Percentiles rank a stretch among this genome's conserved stretches.
Conservation (phyloP, 768 basidiomycete genomes). For the Phanerochaete carnosa region DNA sequence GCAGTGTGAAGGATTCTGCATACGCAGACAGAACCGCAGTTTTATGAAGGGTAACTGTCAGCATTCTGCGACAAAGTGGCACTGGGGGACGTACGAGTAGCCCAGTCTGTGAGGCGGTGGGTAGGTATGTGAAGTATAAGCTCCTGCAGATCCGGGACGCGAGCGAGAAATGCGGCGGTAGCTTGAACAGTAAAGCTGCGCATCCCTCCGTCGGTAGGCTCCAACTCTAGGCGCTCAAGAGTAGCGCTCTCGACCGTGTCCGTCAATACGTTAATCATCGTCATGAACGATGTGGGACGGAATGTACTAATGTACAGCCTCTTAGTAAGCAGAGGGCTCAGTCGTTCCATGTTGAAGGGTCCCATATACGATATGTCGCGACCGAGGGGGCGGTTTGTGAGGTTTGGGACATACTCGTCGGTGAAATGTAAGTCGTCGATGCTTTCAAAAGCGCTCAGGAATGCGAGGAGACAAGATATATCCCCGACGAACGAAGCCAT, state of each 20-base stretch:
- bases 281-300: not conserved
- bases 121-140: not conserved
- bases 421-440: not conserved
- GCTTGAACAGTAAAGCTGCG: not conserved
- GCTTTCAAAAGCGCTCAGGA: not conserved
- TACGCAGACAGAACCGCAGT: too few species aligned
- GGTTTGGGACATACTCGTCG: not conserved
- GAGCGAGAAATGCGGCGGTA: not conserved
- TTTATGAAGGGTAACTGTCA: not conserved
- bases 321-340: not conserved
- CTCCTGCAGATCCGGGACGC: not conserved
- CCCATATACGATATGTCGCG: not conserved
- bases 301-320: not conserved
- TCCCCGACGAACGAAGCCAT: not conserved
- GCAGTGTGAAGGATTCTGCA: not conserved
- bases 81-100: not conserved
- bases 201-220: not conserved
- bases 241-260: not conserved
- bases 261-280: not conserved
- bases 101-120: not conserved
- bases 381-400: not conserved
- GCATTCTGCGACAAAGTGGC: not conserved
- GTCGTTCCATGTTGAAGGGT: not conserved
- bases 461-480: not conserved
- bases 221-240: not conserved